phyloP scores from a whole-genome alignment of 169 alveolate genomes.

The Plasmodium vivax region DNA sequence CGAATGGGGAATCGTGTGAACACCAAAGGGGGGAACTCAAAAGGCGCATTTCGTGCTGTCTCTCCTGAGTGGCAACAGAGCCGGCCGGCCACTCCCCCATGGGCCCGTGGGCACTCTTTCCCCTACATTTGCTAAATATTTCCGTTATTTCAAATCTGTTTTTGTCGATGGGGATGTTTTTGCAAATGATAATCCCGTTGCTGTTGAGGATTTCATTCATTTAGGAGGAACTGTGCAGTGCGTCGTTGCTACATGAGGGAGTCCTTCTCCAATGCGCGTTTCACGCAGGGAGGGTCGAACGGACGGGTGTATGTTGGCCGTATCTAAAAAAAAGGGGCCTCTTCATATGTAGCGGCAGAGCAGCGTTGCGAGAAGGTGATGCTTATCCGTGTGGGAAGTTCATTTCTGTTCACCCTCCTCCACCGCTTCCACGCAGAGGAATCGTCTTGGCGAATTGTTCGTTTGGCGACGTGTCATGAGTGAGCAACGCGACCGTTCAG shows the following conservation, averaged over 20 bases:
- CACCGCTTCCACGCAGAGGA: neutral
- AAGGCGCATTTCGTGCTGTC: neutral
- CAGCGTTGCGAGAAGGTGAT: neutral
- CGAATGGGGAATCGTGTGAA: neutral
- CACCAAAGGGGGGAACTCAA: neutral
- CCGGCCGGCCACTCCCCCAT: neutral
- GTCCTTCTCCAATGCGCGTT: neutral
- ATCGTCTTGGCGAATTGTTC: neutral
- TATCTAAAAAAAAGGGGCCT: neutral
- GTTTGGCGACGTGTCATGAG: neutral
- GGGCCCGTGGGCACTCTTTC: neutral
- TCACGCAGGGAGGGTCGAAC: neutral
- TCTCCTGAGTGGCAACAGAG: neutral
- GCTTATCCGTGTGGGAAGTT: neutral
- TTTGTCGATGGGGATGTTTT: constrained; percentile 29
- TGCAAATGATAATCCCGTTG: constrained; percentile 41
- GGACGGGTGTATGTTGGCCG: neutral
- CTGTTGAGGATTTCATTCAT: constrained; percentile 48
- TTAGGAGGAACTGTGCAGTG: neutral
- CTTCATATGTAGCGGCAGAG: neutral
- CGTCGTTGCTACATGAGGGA: neutral
- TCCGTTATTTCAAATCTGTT: constrained; percentile 65
- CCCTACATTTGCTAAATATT: constrained; percentile 56
- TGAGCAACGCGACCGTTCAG: neutral
- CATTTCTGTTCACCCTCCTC: neutral